Conservation (phyloP, 192 early-diverging fungal genomes). For the Podila clonocystis region DNA sequence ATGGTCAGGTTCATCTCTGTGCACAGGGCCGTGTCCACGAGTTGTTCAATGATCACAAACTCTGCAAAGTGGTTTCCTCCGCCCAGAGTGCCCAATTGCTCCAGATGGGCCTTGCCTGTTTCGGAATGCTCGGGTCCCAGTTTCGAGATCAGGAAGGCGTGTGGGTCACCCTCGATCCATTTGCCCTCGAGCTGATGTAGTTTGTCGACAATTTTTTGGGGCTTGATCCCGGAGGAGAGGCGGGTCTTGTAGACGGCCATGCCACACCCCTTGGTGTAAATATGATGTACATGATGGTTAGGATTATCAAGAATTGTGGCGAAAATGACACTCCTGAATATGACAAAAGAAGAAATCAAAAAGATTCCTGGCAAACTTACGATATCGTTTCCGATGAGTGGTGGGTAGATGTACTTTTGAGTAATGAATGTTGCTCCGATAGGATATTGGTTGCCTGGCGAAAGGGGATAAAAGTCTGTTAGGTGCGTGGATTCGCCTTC, state of each 20-base stretch:
- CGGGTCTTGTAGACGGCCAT: conserved; percentile 60
- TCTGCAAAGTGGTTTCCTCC: conserved; percentile 75
- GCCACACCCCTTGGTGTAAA: conserved; percentile 59
- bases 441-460: conserved; percentile 50
- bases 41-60: conserved; percentile 49
- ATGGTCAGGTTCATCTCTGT: conserved; percentile 22
- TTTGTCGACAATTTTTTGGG: conserved; percentile 51
- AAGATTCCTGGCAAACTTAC: conserved; percentile 26
- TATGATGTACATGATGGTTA: too few relatives aligned
- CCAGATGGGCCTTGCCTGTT: conserved; percentile 52
- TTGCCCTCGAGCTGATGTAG: conserved; percentile 50
- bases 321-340: neutral
- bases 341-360: neutral
- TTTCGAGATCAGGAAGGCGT: conserved; percentile 38
- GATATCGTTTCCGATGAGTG: conserved; percentile 65
- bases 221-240: conserved; percentile 43
- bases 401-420: conserved; percentile 59
- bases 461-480: conserved; percentile 54
- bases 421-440: conserved; percentile 63
- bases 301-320: too few relatives aligned
- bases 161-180: conserved; percentile 55
- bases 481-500: conserved; percentile 60
- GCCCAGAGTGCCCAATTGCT: conserved; percentile 63
- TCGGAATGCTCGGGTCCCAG: conserved; percentile 37
- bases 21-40: conserved; percentile 48